Conservation (phyloP, 1,139 yeast species). For the Scheffersomyces quercinus region DNA sequence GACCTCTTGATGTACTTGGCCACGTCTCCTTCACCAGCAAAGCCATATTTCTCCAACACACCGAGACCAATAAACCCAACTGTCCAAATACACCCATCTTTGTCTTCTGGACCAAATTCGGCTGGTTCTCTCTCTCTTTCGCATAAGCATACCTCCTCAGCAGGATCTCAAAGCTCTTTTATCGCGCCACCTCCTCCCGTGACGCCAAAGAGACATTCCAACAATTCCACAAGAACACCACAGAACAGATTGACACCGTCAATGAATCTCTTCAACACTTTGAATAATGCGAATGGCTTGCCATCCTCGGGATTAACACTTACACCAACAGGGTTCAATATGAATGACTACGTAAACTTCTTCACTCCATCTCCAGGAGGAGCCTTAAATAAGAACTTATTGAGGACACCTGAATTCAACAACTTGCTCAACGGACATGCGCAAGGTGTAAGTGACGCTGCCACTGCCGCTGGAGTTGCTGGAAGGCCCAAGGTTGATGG, state of each 20-base stretch:
- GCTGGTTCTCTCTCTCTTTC: constrained; percentile 12
- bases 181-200: constrained; percentile 48
- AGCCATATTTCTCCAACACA: constrained; percentile 36
- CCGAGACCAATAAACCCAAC: constrained; percentile 24
- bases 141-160: constrained; percentile 9
- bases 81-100: constrained; percentile 7
- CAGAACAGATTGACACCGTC: constrained; percentile 48
- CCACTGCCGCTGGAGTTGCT: constrained; percentile 3
- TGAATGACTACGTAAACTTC: constrained; percentile 79
- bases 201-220: constrained; percentile 44
- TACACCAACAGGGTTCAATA: constrained; percentile 74
- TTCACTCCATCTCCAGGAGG: constrained; percentile 72
- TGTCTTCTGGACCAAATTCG: constrained; percentile 16
- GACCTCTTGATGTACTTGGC: constrained; percentile 80
- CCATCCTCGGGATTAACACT: constrained; percentile 47
- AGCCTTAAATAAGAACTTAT: constrained; percentile 30
- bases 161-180: constrained; percentile 20
- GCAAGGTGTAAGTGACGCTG: constrained; percentile 1
- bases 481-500: constrained; percentile 38
- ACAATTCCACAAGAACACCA: constrained; percentile 38
- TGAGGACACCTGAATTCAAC: constrained; percentile 47
- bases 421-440: constrained; percentile 22
- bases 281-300: constrained; percentile 27
- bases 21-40: constrained; percentile 80
- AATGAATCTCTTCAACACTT: constrained; percentile 31